Base-by-base conservation (phyloP, 2,329 filamentous ascomycete species). In the Aspergillus pseudoviridinutans region DNA sequence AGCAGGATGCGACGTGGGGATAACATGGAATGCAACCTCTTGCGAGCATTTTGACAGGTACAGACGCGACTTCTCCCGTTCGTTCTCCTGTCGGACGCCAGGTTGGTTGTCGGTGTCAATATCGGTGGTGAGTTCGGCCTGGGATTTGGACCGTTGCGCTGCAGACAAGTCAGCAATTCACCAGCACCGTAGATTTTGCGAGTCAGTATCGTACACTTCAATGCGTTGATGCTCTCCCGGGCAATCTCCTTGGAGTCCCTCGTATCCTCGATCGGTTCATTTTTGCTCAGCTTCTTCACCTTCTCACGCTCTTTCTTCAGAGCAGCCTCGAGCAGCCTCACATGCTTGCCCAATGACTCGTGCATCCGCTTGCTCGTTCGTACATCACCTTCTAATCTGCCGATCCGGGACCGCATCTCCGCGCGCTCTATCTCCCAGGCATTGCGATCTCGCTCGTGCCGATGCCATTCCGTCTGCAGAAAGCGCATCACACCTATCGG, bases 371-470 rank as follows among this genome's bases (percentile, higher is more conserved):
- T 94, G 52, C 90, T 88, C 64, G 93, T 91, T 63, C 92, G 84
- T 32, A 88, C 85, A 65, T 96, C 91, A 55, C 94, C 94, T 77
- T 99, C 94, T 63, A 97, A 85, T 69, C 90, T 89, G 53, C 93
- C 93, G 78, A 99, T 97, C 70, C 95, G 88, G 65, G 91, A 92
- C 80, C 96, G 96, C 94, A 99, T 97, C 79, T 99, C 94, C 68
- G 96, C 94, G 71, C 92, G 88, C 77, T 99, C 94, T 73, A 99
- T 99, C 76, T 99, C 94, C 94, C 94, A 99, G 41, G 92, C 88
- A 78, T 99, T 99, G 68, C 94, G 87, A 72, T 97, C 94, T 77
- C 94, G 90, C 78, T 99, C 94, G 76, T 99, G 93, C 66, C 91
- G 89, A 77, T 99, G 94, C 94, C 94, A 99, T 84, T 99, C 93